Evolutionary conservation across 2,329 filamentous ascomycete species (phyloP), one percentile per base, ranked within the genome.

Genomic region (Thelonectria blattea): DNA sequence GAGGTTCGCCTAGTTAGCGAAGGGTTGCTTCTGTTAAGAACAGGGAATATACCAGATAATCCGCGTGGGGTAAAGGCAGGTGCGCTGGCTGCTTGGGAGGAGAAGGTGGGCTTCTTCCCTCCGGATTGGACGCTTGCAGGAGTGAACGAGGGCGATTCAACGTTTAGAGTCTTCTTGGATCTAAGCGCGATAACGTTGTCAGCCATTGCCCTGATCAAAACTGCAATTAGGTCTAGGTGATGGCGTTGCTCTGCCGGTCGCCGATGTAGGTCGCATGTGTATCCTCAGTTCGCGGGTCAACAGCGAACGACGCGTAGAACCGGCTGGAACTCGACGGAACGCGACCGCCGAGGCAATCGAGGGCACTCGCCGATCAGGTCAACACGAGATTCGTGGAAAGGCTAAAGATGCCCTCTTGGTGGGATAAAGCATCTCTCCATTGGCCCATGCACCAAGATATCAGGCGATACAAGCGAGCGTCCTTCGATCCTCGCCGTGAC

Each of bases 131-230:
- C 68, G 60, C 75, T 79, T 14, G 85, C 80, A 6, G 94, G 94
- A 0, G 92, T 97, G 75, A 99, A 99, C 49, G 94, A 92, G 12
- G 95, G 94, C 9, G 95, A 98, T 72, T 98, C 95, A 72, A 97
- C 95, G 76, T 96, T 99, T 67, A 99, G 83, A 27, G 90, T 83
- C 76, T 93, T 95, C 77, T 92, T 92, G 22, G 80, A 73, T 61
- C 81, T 83, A 60, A 18, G 24, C 32, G 34, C 14, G 14, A 34
- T 15, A 12, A 52, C 37, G 8, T 53, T 24, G 62, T 71, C 55
- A 71, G 68, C 52, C 57, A 56, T 56, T 27, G 27, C 58, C 39
- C n/a, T 48, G 18, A 14, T 32, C 48, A 41, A 45, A 27, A 32
- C 18, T 48, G 32, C 20, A 22, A 10, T 20, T 24, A 30, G 24